Evolutionary conservation across 805 yeast species (phyloP), one percentile per base, ranked within the genome.

Genomic region (Tetrapisispora iriomotensis): DNA sequence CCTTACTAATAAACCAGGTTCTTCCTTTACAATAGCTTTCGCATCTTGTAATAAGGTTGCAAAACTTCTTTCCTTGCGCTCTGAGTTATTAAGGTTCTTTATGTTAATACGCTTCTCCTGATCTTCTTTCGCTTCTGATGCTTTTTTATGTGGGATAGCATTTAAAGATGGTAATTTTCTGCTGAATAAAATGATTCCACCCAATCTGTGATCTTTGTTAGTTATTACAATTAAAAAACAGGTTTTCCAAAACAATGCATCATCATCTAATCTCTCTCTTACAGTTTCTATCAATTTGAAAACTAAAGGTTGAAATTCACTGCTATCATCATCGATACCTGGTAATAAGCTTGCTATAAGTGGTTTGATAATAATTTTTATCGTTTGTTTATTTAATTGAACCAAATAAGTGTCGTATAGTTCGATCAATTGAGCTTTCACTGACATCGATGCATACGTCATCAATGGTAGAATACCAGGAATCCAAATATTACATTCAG

Each of bases 311-410:
- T 82, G 90, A 25, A 79, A 78, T 51, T 92, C 98, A 15, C 88
- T 77, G 27, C 88, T 75, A 47, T 88, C 96, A 49, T 92, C 97
- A 50, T 92, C 98, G 37, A 92, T 71, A 0, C 95, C 95, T 0
- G 95, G 86, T 2, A 90, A 60, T 27, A 88, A 66, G 45, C 90
- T 74, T 35, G 87, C 67, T 5, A 90, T 60, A 8, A 90, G 51
- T 0, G 96, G 86, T 42, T 75, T 77, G 24, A 82, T 63, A 15
- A 85, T 58, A 18, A 71, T 62, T 40, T 76, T 68, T 42, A 88
- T 59, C 0, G 67, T 58, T 0, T 47, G 41, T 2, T 75, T 51
- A 3, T 79, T 72, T 2, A 83, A 50, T 29, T 65, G 67, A 2
- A 83, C 64, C 7, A 87, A 54, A 48, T 73, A 72, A 2, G 66